Percentiles rank a stretch among this genome's conserved stretches.
Conservation (phyloP, 140 eudicot genomes). For the Cichorium intybus region DNA sequence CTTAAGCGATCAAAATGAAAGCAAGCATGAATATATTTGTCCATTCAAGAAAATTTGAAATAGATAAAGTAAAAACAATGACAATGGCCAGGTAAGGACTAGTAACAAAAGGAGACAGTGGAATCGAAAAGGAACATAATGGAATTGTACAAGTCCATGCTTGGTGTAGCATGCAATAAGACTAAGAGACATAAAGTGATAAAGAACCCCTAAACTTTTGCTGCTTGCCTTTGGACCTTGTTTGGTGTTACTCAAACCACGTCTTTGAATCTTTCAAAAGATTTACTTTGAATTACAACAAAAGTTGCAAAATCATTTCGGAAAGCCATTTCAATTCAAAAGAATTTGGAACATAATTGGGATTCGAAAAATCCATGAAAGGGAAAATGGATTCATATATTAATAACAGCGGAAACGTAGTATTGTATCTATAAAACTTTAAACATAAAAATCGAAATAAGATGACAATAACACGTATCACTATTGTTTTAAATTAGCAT, state of each 20-base stretch:
- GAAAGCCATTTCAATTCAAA: slow-evolving; percentile 11
- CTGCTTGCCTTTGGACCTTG: slow-evolving; percentile 35
- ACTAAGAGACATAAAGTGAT: slow-evolving; percentile 33
- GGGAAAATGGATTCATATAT: background rate
- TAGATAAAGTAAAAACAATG: background rate
- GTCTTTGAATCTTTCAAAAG: slow-evolving; percentile 34
- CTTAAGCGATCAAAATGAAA: background rate
- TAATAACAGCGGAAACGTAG: background rate
- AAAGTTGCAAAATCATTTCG: slow-evolving; percentile 24
- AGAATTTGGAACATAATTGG: background rate
- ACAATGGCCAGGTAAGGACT: slow-evolving; percentile 9
- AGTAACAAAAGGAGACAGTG: slow-evolving; percentile 33
- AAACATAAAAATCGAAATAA: too few relatives aligned
- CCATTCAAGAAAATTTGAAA: background rate
- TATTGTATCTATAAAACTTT: too few relatives aligned
- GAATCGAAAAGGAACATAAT: slow-evolving; percentile 26
- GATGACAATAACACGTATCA: too few relatives aligned
- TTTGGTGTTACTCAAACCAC: slow-evolving; percentile 31
- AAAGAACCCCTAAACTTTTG: slow-evolving; percentile 33
- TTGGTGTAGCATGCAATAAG: slow-evolving; percentile 33
- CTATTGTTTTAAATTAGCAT: too few relatives aligned
- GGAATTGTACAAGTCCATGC: slow-evolving; percentile 34
- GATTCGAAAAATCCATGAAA: background rate
- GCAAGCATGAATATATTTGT: background rate
- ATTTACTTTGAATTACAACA: slow-evolving; percentile 33